phyloP scores from a whole-genome alignment of 352 stramenopile genomes.

The Globisporangium recalcitrans region DNA sequence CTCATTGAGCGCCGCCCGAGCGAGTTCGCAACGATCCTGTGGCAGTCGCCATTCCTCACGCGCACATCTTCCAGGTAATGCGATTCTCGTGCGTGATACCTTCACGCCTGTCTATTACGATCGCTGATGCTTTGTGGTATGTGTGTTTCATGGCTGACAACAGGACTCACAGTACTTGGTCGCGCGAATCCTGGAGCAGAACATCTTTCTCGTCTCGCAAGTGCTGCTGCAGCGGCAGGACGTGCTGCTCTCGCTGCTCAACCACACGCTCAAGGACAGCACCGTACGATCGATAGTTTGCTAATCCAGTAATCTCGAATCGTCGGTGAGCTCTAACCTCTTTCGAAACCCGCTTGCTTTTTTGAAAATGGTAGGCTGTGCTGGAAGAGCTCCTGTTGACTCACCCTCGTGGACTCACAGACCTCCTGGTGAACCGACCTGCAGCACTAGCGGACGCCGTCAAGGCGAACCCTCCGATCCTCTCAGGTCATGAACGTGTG shows the following conservation, averaged over 20 bases:
- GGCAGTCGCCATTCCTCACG: constrained; percentile 56
- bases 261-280: constrained; percentile 58
- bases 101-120: neutral
- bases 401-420: constrained; percentile 51
- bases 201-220: constrained; percentile 60
- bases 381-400: constrained; percentile 69
- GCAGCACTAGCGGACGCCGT: constrained; percentile 39
- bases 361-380: constrained; percentile 24
- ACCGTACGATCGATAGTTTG: too few species aligned
- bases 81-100: neutral
- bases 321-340: neutral
- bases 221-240: constrained; percentile 48
- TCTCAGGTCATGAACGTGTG: constrained; percentile 68
- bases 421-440: constrained; percentile 54
- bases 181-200: constrained; percentile 64
- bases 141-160: neutral
- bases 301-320: neutral
- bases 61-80: constrained; percentile 65
- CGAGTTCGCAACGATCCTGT: constrained; percentile 53
- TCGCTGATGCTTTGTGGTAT: neutral
- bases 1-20: constrained; percentile 55
- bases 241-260: constrained; percentile 47
- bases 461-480: constrained; percentile 49
- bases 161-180: constrained; percentile 54
- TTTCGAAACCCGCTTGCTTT: neutral